phyloP scores from a whole-genome alignment of 2,329 filamentous ascomycete species.

The Aureobasidium sp. region DNA sequence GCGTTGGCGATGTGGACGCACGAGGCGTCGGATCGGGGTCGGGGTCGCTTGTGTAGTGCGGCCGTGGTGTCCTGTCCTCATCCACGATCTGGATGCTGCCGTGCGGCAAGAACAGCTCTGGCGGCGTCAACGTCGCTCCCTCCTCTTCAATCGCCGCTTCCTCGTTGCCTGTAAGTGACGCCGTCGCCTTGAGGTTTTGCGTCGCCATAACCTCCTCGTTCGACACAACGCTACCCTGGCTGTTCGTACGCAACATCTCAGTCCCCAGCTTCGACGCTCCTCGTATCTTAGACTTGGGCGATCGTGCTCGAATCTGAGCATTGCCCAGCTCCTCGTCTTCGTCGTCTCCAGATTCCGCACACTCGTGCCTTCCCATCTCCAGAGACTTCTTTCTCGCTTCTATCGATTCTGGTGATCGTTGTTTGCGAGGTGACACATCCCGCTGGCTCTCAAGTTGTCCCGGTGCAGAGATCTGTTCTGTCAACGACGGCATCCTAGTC shows the following conservation, averaged over 20 bases:
- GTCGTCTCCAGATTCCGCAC: constrained; percentile 79
- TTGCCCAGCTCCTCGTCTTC: constrained; percentile 84
- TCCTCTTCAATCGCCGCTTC: constrained; percentile 19
- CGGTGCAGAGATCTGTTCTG: constrained; percentile 60
- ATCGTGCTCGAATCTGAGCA: constrained; percentile 42
- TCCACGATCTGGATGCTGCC: constrained; percentile 26
- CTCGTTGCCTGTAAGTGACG: constrained; percentile 1
- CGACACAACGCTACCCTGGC: constrained; percentile 65
- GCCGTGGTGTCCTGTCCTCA: neutral
- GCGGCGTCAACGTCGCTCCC: constrained; percentile 38
- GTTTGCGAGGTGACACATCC: constrained; percentile 45
- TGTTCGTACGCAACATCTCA: constrained; percentile 97
- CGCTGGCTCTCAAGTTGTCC: constrained; percentile 25
- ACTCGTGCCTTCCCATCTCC: constrained; percentile 62
- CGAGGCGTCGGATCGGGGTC: constrained; percentile 36
- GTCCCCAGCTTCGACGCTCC: constrained; percentile 78
- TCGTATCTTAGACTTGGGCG: constrained; percentile 47
- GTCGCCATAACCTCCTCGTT: constrained; percentile 33
- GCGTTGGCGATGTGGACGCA: constrained; percentile 20
- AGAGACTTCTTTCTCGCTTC: constrained; percentile 65
- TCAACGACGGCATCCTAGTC: constrained; percentile 41
- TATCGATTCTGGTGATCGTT: constrained; percentile 65
- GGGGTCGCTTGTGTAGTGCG: constrained; percentile 10
- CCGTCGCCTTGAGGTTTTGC: constrained; percentile 2
- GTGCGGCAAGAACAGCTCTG: constrained; percentile 41